Evolutionary conservation across 2,329 filamentous ascomycete species (phyloP).

Genomic region (Nemania sp.): DNA sequence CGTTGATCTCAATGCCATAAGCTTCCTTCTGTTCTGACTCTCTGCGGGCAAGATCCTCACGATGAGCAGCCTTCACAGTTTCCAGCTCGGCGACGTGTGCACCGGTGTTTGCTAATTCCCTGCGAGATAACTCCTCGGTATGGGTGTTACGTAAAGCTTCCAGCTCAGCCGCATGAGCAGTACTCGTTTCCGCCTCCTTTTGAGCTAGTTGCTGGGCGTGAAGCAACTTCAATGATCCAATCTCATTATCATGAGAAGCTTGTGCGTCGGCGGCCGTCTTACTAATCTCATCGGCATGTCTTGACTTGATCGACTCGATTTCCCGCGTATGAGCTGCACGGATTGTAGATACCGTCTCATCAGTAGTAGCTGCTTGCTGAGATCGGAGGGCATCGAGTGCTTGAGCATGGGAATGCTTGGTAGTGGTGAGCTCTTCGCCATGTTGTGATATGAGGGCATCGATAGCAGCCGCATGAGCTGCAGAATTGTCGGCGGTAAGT

Average conservation of each 20-base stretch:
- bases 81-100: conserved; percentile 31
- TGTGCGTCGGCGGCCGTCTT: conserved; percentile 27
- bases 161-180: conserved; percentile 25
- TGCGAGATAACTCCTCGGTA: conserved; percentile 13
- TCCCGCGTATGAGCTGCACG: conserved; percentile 27
- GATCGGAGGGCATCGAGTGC: conserved; percentile 26
- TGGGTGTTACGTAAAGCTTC: conserved; percentile 14
- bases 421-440: conserved; percentile 23
- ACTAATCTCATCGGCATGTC: conserved; percentile 30
- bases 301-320: conserved; percentile 32
- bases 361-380: conserved; percentile 21
- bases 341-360: conserved; percentile 19
- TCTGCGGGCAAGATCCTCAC: conserved; percentile 15
- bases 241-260: conserved; percentile 27
- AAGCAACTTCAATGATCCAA: conserved; percentile 29
- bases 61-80: conserved; percentile 26
- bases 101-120: conserved; percentile 8
- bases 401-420: conserved; percentile 19
- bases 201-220: conserved; percentile 30
- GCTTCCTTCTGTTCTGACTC: conserved; percentile 15
- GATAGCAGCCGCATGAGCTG: conserved; percentile 30
- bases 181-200: conserved; percentile 23
- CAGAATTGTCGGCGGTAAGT: conserved; percentile 33
- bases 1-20: conserved; percentile 30
- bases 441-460: conserved; percentile 32